Base-by-base conservation (phyloP, 139 green algal genomes). In the Astrephomene gubernaculifera region DNA sequence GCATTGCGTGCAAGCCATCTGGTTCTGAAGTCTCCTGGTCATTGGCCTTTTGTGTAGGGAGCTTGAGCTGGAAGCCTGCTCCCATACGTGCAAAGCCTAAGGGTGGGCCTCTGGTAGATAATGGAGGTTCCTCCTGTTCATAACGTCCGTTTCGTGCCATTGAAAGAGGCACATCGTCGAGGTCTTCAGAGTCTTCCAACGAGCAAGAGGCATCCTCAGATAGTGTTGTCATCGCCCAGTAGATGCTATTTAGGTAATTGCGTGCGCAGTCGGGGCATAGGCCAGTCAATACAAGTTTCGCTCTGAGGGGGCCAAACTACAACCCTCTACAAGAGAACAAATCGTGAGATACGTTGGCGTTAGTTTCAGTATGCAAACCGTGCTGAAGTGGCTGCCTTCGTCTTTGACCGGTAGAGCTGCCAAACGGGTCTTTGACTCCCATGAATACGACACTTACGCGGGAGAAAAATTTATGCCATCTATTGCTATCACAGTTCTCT, bases 171-270 rank as follows among this genome's bases (percentile, higher is more conserved):
- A 83, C 31, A n/a, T 83, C 76, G 60, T 72, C 76, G 39, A 83
- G 76, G 60, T 83, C 76, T 27, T 73, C 60, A 41, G 70, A 67
- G 38, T 57, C 71, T 0, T 80, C 71, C 45, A 65, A 45, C 71
- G 71, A 80, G 45, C 45, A 64, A 21, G 45, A 33, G 5, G 43
- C 39, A 43, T 80, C 71, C 71, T 80, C 71, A 21, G 36, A 75
- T 36, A 57, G 35, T 25, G 52, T 75, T 12, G 36, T 39, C 68
- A 75, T 75, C 7, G 24, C 35, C n/a, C 24, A 65, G 22, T 65
- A 57, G 14, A 17, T 17, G 17, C 49, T 57, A 25, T 57, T 57
- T 25, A 25, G 14, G 14, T 57, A 57, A 57, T 57, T 57, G 12
- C 14, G 49, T 25, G 17, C 14, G 49, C 12, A 17, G 49, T 57